Evolutionary conservation across 345 rosid genomes (phyloP).

Genomic region (Gossypium thurberi): DNA sequence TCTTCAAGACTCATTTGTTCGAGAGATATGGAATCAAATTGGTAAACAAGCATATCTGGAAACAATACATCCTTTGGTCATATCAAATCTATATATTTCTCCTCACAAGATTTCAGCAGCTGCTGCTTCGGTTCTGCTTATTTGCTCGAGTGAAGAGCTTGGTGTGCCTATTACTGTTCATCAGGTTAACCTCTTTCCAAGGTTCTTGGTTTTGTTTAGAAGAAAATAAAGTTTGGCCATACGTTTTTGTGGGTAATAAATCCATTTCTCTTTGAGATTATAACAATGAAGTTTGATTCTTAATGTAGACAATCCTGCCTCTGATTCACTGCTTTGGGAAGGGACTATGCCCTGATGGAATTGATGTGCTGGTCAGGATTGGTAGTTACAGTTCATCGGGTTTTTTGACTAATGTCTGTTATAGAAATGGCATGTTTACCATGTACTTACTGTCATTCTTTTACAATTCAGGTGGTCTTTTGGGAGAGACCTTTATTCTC

Average conservation of each 20-base stretch:
- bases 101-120: slow-evolving; percentile 75
- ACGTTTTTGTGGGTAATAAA: neutral
- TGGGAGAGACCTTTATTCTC: slow-evolving; percentile 63
- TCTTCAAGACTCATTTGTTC: slow-evolving; percentile 89
- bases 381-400: slow-evolving; percentile 53
- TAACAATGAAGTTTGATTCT: slow-evolving; percentile 19
- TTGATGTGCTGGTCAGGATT: slow-evolving; percentile 84
- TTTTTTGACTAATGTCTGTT: slow-evolving; percentile 21
- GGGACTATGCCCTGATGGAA: slow-evolving; percentile 85
- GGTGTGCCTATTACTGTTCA: slow-evolving; percentile 78
- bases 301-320: slow-evolving; percentile 76
- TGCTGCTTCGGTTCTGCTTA: slow-evolving; percentile 86
- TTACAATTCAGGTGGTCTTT: slow-evolving; percentile 66
- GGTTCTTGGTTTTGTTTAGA: slow-evolving; percentile 14
- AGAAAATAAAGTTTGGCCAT: slow-evolving; percentile 10
- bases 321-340: slow-evolving; percentile 87
- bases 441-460: slow-evolving; percentile 18
- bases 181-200: slow-evolving; percentile 50
- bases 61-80: slow-evolving; percentile 62
- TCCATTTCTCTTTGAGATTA: slow-evolving; percentile 13
- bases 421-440: slow-evolving; percentile 18
- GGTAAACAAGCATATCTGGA: slow-evolving; percentile 80
- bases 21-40: slow-evolving; percentile 69
- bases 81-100: slow-evolving; percentile 68
- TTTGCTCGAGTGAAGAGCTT: slow-evolving; percentile 91